Evolutionary conservation across 1,284 basidiomycete species (phyloP), one percentile per base, ranked within the genome.

Genomic region (Apiotrichum siamense): DNA sequence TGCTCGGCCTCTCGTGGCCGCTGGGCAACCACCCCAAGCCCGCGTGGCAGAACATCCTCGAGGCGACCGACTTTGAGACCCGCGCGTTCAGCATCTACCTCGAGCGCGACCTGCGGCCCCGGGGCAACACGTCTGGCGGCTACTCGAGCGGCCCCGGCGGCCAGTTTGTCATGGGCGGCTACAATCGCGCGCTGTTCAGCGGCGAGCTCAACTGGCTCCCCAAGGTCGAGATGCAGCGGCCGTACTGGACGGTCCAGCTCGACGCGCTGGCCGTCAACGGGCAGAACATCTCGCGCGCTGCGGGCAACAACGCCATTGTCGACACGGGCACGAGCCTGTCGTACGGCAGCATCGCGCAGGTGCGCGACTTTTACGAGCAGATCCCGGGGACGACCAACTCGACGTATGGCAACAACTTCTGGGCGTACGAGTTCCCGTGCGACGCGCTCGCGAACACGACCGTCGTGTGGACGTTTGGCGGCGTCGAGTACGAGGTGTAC

Each of bases 51-150:
- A 35, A n/a, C 27, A 29, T 50, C 11, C 13, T 44, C 4, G 36
- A 44, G n/a, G 29, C 25, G 27, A 17, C n/a, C 29, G 25, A 29
- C 4, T 50, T 50, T n/a, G 36, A 21, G 15, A 35, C 36, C 7
- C 12, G 23, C 21, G 36, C 17, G 17, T 50, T 50, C 25, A 37
- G 48, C 7, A 38, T 50, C 27, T 50, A 44, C 29, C 48, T 50
- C 27, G 27, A 37, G n/a, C 41, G 48, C 36, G 47, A 49, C 41
- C 27, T 36, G 24, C 21, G 32, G 9, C 29, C 42, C 20, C 7
- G 13, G 11, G 11, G 17, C 21, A 1, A 18, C 21, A 9, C 17
- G 3, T 4, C 32, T 13, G 21, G 15, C 42, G 5, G 18, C 1
- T 7, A 33, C 40, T 7, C 40, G 21, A 33, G 18, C 42, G 33